These are phyloP conservation scores for Elsinoe australis DNA, from an alignment of 2,329 filamentous ascomycete genomes.

Conservation along the genomic window DNA sequence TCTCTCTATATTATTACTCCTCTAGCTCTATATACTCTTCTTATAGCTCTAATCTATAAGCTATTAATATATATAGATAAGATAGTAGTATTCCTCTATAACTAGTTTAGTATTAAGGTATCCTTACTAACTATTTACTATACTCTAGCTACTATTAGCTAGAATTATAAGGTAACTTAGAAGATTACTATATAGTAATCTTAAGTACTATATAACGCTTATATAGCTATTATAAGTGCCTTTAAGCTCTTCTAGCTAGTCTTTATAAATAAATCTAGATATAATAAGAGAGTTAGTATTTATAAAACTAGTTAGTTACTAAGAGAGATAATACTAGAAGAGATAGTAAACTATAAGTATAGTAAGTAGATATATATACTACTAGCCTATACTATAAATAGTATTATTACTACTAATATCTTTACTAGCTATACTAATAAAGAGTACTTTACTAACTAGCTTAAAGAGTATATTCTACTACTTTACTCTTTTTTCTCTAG, in stretches of 20 bases:
- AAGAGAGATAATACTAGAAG: neutral
- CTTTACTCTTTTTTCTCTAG: no score
- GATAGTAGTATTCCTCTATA: neutral
- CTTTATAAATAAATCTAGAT: neutral
- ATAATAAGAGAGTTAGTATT: neutral
- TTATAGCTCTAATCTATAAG: neutral
- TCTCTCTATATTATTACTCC: neutral
- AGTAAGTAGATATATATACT: neutral
- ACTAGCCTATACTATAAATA: neutral
- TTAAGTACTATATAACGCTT: neutral
- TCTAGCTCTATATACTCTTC: neutral
- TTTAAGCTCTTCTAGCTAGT: neutral
- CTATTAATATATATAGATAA: neutral
- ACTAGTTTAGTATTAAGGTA: neutral
- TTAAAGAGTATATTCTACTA: constrained; percentile 26
- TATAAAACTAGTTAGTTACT: neutral
- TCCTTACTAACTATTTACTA: neutral
- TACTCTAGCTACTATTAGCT: neutral
- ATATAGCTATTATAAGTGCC: neutral
- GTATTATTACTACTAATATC: neutral
- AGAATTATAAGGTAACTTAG: neutral
- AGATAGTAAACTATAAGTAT: neutral
- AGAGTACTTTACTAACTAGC: constrained; percentile 15
- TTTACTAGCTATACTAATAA: neutral
- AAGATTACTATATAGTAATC: neutral